Evolutionary conservation across 2,329 filamentous ascomycete species (phyloP).

Genomic region (Zopfia rhizophila): DNA sequence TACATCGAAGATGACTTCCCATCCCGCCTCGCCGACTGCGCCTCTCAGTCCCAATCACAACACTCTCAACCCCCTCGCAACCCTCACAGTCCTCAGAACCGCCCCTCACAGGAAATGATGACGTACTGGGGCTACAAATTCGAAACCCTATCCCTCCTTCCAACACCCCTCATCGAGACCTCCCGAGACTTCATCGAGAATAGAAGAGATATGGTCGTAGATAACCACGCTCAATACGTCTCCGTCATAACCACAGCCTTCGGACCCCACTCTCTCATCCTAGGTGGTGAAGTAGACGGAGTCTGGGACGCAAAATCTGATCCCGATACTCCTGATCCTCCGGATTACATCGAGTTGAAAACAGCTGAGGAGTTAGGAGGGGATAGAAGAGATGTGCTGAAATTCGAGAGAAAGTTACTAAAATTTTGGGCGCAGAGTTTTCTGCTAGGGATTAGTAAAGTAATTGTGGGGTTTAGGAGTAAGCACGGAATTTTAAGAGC

Average conservation of each 20-base stretch:
- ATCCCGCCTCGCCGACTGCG: slow-evolving; percentile 72
- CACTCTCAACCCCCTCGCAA: slow-evolving; percentile 32
- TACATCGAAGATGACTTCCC: slow-evolving; percentile 93
- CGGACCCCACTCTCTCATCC: slow-evolving; percentile 76
- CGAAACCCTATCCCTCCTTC: slow-evolving; percentile 83
- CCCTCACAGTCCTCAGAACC: slow-evolving; percentile 56
- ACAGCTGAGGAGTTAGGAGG: slow-evolving; percentile 85
- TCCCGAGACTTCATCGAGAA: slow-evolving; percentile 81
- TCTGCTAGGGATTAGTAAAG: slow-evolving; percentile 88
- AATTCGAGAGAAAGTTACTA: slow-evolving; percentile 88
- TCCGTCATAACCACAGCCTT: slow-evolving; percentile 91
- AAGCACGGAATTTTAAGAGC: slow-evolving; percentile 75
- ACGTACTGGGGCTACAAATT: slow-evolving; percentile 99
- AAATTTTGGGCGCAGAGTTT: slow-evolving; percentile 99
- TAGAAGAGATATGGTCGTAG: slow-evolving; percentile 76
- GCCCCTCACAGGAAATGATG: slow-evolving; percentile 81
- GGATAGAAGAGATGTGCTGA: slow-evolving; percentile 75
- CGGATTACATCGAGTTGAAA: slow-evolving; percentile 98
- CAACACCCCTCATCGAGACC: slow-evolving; percentile 74
- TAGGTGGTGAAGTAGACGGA: slow-evolving; percentile 96
- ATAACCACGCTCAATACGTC: slow-evolving; percentile 94
- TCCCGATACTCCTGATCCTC: slow-evolving; percentile 66
- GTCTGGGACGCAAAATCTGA: slow-evolving; percentile 46
- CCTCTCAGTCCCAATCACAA: slow-evolving; percentile 62
- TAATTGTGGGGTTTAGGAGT: slow-evolving; percentile 88